These are phyloP conservation scores for Kuraishia capsulata DNA, from an alignment of 805 yeast genomes.

Conservation along the genomic window DNA sequence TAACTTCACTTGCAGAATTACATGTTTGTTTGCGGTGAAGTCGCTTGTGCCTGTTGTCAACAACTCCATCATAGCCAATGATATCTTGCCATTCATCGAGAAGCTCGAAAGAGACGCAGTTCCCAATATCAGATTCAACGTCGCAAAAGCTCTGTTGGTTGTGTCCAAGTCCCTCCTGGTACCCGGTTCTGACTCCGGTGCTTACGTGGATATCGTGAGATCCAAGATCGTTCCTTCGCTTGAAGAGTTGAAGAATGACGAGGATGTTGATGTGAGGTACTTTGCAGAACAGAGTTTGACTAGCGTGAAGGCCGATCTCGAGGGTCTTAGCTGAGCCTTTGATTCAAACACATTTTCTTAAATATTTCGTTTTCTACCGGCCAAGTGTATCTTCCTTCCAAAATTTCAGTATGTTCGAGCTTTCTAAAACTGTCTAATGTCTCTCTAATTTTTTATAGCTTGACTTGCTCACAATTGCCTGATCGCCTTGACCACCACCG, in stretches of 20 bases:
- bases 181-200: constrained; percentile 18
- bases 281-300: constrained; percentile 64
- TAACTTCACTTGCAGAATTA: constrained; percentile 86
- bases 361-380: not conserved
- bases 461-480: constrained; percentile 9
- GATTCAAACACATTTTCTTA: too few relatives aligned
- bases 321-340: not conserved
- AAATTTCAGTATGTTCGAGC: not conserved
- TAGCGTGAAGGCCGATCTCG: constrained; percentile 13
- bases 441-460: not conserved
- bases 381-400: not conserved
- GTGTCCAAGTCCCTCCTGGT: constrained; percentile 43
- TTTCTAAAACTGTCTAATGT: not conserved
- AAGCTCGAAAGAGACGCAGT: constrained; percentile 71
- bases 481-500: constrained; percentile 41
- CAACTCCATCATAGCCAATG: constrained; percentile 44
- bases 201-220: constrained; percentile 35
- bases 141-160: constrained; percentile 71
- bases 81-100: constrained; percentile 73
- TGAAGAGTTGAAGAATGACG: constrained; percentile 56
- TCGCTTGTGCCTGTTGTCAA: constrained; percentile 67
- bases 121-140: constrained; percentile 93
- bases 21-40: constrained; percentile 84
- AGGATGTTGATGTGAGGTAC: constrained; percentile 83
- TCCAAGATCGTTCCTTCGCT: constrained; percentile 55